phyloP scores from a whole-genome alignment of 148 eudicot species.

The Silene conica region DNA sequence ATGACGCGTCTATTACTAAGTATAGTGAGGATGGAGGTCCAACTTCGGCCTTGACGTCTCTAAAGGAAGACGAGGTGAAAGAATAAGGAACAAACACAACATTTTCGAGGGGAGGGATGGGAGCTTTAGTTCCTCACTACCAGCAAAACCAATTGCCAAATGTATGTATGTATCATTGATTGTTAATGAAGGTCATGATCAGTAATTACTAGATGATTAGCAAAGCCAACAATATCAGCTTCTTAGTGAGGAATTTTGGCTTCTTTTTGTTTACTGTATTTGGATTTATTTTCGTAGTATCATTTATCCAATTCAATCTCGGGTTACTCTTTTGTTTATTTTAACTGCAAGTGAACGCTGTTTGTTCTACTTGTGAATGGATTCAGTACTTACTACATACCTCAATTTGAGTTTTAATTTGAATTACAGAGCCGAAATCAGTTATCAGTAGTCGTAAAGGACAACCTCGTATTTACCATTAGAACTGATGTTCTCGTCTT shows the following conservation, averaged over 20 bases:
- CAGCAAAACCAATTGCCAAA: neutral
- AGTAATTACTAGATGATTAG: conserved; percentile 6
- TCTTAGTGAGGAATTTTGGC: conserved; percentile 9
- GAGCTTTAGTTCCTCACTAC: conserved; percentile 11
- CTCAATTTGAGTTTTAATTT: no score
- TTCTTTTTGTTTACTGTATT: conserved; percentile 5
- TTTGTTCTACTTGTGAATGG: no score
- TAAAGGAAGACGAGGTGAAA: conserved; percentile 31
- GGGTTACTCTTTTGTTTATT: no score
- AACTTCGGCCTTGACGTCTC: conserved; percentile 13
- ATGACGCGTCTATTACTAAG: conserved; percentile 29
- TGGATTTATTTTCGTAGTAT: conserved; percentile 14
- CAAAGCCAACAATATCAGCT: neutral
- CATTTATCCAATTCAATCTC: neutral
- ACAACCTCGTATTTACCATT: no score
- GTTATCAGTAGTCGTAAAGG: no score
- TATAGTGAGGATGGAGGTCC: neutral
- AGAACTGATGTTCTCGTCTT: no score
- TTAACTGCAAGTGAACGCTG: no score
- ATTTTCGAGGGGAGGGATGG: neutral
- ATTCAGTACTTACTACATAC: no score
- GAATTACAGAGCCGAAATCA: no score
- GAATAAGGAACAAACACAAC: neutral
- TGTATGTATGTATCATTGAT: neutral
- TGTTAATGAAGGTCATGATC: neutral